Base-by-base conservation (phyloP, 306 rosid genomes). In the Leucaena leucocephala region DNA sequence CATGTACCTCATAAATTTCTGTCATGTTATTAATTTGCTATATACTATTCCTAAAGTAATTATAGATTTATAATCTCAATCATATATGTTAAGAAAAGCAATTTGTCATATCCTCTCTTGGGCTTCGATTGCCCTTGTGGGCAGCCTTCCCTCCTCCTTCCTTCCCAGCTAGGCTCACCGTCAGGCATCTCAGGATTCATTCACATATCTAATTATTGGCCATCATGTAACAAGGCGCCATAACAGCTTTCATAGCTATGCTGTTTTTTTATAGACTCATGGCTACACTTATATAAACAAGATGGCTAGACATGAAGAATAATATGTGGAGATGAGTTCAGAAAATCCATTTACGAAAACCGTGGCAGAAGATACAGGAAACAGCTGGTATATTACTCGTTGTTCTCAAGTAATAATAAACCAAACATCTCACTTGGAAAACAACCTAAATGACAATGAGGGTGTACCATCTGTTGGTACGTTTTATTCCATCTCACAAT, bases 401-500 rank as follows among this genome's bases (percentile, higher is more conserved):
- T 48, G 43, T 70, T 70, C 61, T 33, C 3, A 34, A 71, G 61
- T 16, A 71, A 15, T 33, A 34, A 49, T 34, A 71, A 44, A 70
- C 35, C 74, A 70, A 70, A 46, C 58, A 45, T 44, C 35, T 69
- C 42, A 34, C 44, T 71, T 16, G 10, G 5, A 34, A 48, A 46
- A 48, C 59, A 48, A 71, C 44, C 58, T 12, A 17, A 17, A 69
- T 45, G 57, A 69, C 8, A 69, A 22, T 5, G 57, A 34, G 19
- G 42, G 59, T 15, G 33, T 48, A 9, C 17, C 44, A 48, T 71
- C 62, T 13, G 75, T 48, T 54, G 35, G 59, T 45, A 48, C 14
- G n/a, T 34, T 33, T 71, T 71, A 71, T 71, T 71, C 59, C 75
- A 33, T 34, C 75, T 48, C 61, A 11, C 13, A 45, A 69, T 13